Evolutionary conservation across 2,329 filamentous ascomycete species (phyloP), one percentile per base, ranked within the genome.

Genomic region (Fusarium anthophilum): DNA sequence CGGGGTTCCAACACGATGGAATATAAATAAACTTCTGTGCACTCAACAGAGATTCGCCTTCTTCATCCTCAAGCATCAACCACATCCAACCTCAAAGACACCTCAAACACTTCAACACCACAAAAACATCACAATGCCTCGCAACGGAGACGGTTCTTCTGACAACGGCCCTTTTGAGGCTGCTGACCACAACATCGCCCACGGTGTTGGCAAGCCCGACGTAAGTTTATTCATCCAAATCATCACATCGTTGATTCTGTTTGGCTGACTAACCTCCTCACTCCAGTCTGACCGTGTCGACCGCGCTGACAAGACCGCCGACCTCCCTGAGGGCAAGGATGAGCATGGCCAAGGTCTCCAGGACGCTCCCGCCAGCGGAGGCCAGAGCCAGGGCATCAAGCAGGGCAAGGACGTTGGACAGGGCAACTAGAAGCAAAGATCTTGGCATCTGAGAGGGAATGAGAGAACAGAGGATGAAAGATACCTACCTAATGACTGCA

Each of bases 291-390:
- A 76, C 61, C 82, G 84, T 35, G 86, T 88, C 38, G 74, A 78
- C 58, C 84, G 86, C 63, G 85, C 86, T 20, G 82, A 87, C 79
- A 88, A 88, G 82, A 84, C 85, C 4, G 87, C 87, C 3, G 81
- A 83, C 4, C 74, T 87, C 53, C 87, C 87, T 14, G 83, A 87
- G 77, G 80, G 80, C 30, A 74, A 77, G 35, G 70, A 80, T 9
- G 86, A 87, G 66, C 81, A 86, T 64, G 87, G 87, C 17, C 75
- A 77, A 2, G 86, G 79, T 2, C 70, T 88, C 5, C 68, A 81
- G 45, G 85, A 81, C 58, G 51, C 79, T 68, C 79, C 80, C 38
- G 86, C 85, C 47, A 85, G 84, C 66, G 86, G 83, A 11, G 86
- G 86, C 11, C 74, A 81, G 55, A 85, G 84, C 76, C 80, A 84